Evolutionary conservation across 208 protist species (phyloP), one percentile per base, ranked within the genome.

Genomic region (Trypanosoma rangeli): DNA sequence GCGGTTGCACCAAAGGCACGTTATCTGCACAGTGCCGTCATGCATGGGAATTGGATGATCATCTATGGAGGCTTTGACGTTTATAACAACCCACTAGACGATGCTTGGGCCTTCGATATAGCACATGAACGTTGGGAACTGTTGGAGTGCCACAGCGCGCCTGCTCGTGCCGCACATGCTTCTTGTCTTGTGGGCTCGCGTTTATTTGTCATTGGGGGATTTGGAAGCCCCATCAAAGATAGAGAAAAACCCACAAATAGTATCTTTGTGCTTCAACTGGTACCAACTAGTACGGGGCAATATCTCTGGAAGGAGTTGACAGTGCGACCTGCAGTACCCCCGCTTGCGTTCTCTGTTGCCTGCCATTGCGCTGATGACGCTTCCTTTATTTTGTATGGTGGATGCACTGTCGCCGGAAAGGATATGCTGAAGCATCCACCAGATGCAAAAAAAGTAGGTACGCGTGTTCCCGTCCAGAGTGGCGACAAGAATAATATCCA

Each of bases 61-160:
- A 68, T 96, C 28, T 92, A 84, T 66, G 90, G 90, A 46, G 90
- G 90, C 52, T 89, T 87, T 74, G 74, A 93, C 71, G 68, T 61
- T 5, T 78, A 84, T 35, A 96, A 96, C 64, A 79, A 88, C 66
- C 64, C 78, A 35, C 65, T 82, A 55, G 52, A 64, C 56, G 90
- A 96, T 69, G 70, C 73, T 31, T 96, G 87, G 86, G 90, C 90
- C 0, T 96, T 93, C 68, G 88, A 96, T 58, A 58, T 87, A 60
- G 66, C 84, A 66, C 90, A 92, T 66, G 83, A 88, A 70, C 79
- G 80, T 10, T 96, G 90, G 88, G 87, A 93, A 74, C 35, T 68
- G 52, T 79, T 96, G 52, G 69, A 62, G 13, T 87, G 80, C 50
- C 65, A 59, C 48, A 76, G 76, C 46, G 70, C 70, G 33, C 70